Percentiles rank a stretch among this genome's conserved stretches.
phyloP scores from a whole-genome alignment of 441 rosid species.

The Raphanus hybrid region DNA sequence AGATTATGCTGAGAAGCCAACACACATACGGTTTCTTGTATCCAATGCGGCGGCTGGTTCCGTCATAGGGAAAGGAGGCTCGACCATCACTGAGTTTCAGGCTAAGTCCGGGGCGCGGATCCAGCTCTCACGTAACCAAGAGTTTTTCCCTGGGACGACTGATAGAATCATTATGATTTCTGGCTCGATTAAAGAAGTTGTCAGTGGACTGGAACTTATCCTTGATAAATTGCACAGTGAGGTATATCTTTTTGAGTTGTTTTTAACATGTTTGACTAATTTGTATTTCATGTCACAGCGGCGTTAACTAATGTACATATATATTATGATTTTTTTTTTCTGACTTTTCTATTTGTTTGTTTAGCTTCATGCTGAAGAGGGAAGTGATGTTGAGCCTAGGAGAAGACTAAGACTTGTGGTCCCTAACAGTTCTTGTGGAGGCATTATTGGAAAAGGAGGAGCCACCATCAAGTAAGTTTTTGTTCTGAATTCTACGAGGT shows the following conservation, averaged over 20 bases:
- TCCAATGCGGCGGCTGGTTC: slow-evolving; percentile 99
- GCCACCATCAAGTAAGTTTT: slow-evolving; percentile 88
- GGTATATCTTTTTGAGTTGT: slow-evolving; percentile 49
- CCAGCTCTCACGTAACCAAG: slow-evolving; percentile 92
- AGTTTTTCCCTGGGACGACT: slow-evolving; percentile 90
- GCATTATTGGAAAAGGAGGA: slow-evolving; percentile 99
- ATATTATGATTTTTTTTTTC: slow-evolving; percentile 5
- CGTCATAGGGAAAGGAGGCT: slow-evolving; percentile 97
- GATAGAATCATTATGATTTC: slow-evolving; percentile 93
- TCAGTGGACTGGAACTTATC: slow-evolving; percentile 84
- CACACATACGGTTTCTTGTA: slow-evolving; percentile 86
- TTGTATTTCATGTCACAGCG: slow-evolving; percentile 22
- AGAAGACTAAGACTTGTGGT: slow-evolving; percentile 87
- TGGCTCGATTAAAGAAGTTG: slow-evolving; percentile 73
- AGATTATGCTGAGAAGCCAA: slow-evolving; percentile 84
- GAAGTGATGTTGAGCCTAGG: slow-evolving; percentile 77
- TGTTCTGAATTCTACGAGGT: slow-evolving; percentile 22
- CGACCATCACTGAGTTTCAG: slow-evolving; percentile 94
- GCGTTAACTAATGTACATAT: not conserved
- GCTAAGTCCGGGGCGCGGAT: slow-evolving; percentile 92
- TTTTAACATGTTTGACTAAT: not conserved
- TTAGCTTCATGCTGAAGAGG: slow-evolving; percentile 81
- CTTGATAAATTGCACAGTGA: slow-evolving; percentile 83
- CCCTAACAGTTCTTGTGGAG: slow-evolving; percentile 96
- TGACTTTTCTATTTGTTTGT: slow-evolving; percentile 28